Conservation (phyloP, 768 basidiomycete genomes). For the Phylloporus sp. region DNA sequence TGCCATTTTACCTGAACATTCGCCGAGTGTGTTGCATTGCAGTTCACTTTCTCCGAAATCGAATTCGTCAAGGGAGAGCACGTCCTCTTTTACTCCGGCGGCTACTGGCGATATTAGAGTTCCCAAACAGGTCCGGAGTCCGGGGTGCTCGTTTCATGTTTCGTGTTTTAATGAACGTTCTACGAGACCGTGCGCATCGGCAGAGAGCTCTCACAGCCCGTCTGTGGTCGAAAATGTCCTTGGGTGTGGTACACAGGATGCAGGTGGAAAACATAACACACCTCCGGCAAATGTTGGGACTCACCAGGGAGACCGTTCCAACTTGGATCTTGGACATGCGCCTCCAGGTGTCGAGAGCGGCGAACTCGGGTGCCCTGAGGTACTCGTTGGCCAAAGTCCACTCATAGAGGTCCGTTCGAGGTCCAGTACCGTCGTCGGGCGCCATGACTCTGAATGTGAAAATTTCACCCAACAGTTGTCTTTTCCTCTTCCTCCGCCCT, state of each 20-base stretch:
- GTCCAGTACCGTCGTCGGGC: neutral
- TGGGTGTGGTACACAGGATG: neutral
- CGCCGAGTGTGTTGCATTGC: neutral
- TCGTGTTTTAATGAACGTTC: too few species aligned
- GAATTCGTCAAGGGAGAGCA: neutral
- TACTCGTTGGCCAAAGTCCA: neutral
- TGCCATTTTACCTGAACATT: neutral
- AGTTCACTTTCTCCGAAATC: neutral
- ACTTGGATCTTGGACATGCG: neutral
- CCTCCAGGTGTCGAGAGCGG: neutral
- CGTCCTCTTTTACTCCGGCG: neutral
- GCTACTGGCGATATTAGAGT: neutral
- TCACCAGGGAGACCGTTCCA: neutral
- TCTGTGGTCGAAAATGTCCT: neutral
- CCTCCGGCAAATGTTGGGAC: neutral
- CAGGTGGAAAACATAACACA: neutral
- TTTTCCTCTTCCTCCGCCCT: constrained; percentile 19
- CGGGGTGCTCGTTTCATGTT: too few species aligned
- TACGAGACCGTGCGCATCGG: neutral
- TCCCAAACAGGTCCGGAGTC: too few species aligned
- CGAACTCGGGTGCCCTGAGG: neutral
- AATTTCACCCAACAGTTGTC: constrained; percentile 12
- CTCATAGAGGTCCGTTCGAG: neutral
- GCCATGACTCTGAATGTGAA: neutral
- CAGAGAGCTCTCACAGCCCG: neutral